Evolutionary conservation across 2,329 filamentous ascomycete species (phyloP), one percentile per base, ranked within the genome.

Genomic region (Trichoderma arundinaceum): DNA sequence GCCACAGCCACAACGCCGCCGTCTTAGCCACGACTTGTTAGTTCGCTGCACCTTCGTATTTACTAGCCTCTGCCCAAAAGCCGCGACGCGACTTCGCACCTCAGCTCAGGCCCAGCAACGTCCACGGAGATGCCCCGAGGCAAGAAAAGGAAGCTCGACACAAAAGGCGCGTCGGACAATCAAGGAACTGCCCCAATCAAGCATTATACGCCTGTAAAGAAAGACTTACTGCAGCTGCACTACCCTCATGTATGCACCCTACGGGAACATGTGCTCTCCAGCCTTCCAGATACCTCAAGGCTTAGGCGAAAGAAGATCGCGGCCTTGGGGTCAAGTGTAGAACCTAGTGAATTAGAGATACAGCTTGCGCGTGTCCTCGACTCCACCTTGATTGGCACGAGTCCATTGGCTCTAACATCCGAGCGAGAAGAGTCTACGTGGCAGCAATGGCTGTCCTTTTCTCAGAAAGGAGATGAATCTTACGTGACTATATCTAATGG

Each of bases 201-300:
- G 3, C 57, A 38, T 57, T 62, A 70, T 19, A 68, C 71, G 51
- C 68, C 72, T 15, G 71, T 77, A 54, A 78, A 71, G 71, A 88
- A 92, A 73, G 86, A 87, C 62, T 83, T 95, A 39, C 81, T 96
- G 65, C 82, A 82, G 52, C 84, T 85, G 68, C 91, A 89, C 77
- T 96, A 93, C 77, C 78, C 83, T 7, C 77, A 83, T 53, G 84
- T 93, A 12, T 76, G 86, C 64, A 88, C 88, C 0, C 80, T 97
- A 65, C 88, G 92, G 71, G 82, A 90, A 66, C 91, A 92, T 78
- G 79, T 94, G 44, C 79, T 94, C 54, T 80, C 81, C 19, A 85
- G 82, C 67, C 83, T 96, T 10, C 90, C 91, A 0, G 70, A 76
- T n/a, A 82, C 86, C 10, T 94, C 92, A 5, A 90, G 83, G 63